These are phyloP conservation scores for Dacryopinax spathularia DNA, from an alignment of 768 basidiomycete species.

Conservation along the genomic window DNA sequence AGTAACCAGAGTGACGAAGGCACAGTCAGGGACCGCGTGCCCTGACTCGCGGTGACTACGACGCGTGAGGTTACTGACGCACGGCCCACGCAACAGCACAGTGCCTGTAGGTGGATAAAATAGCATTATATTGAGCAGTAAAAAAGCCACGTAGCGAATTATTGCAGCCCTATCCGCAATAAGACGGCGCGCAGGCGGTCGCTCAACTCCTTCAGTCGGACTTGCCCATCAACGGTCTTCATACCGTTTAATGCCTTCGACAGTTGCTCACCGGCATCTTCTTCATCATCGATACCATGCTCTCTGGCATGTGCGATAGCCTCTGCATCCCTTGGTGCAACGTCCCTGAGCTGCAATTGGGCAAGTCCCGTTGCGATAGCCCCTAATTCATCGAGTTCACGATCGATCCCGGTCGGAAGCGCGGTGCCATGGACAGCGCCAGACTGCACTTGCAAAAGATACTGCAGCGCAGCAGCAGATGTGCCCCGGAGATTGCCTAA, in stretches of 20 bases:
- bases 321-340: slow-evolving; percentile 61
- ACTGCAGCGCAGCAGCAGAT: slow-evolving; percentile 43
- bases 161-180: not conserved
- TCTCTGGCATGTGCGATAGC: slow-evolving; percentile 55
- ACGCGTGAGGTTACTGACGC: too few species aligned
- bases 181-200: not conserved
- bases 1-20: too few species aligned
- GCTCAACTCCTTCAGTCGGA: not conserved
- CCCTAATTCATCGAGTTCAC: slow-evolving; percentile 32
- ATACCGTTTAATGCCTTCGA: slow-evolving; percentile 26
- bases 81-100: too few species aligned
- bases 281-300: slow-evolving; percentile 20
- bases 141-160: too few species aligned
- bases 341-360: slow-evolving; percentile 49
- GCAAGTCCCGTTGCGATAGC: slow-evolving; percentile 44
- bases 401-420: slow-evolving; percentile 6
- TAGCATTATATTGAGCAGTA: not conserved
- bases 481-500: slow-evolving; percentile 66
- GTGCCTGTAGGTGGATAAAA: not conserved
- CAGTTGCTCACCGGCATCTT: slow-evolving; percentile 33
- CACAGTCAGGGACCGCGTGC: too few species aligned
- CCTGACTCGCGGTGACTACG: too few species aligned
- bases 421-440: slow-evolving; percentile 7
- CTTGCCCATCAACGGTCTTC: slow-evolving; percentile 10
- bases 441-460: slow-evolving; percentile 15